phyloP scores from a whole-genome alignment of 306 rosid species.

The Erythrophleum fordii region DNA sequence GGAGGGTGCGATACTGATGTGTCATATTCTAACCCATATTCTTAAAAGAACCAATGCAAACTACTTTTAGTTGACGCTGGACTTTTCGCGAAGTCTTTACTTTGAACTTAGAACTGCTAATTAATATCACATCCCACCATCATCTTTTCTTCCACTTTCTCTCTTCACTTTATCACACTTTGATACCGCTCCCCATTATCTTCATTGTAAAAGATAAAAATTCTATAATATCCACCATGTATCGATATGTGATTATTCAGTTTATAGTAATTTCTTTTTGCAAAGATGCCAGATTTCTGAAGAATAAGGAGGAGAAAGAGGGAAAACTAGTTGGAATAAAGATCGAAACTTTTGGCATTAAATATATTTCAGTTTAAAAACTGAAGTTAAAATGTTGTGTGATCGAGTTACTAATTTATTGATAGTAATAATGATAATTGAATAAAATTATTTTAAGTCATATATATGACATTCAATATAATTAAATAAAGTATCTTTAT shows the following conservation, averaged over 20 bases:
- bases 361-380: background rate
- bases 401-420: no score
- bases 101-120: slow-evolving; percentile 33
- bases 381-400: no score
- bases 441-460: no score
- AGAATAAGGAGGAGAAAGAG: background rate
- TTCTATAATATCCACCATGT: no score
- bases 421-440: no score
- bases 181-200: slow-evolving; percentile 21
- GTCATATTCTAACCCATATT: background rate
- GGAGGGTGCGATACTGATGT: background rate
- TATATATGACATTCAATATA: no score
- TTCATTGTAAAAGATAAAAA: background rate
- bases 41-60: background rate
- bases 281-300: background rate
- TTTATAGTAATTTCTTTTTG: background rate
- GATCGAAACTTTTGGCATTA: background rate
- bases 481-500: no score
- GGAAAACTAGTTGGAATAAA: background rate
- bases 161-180: slow-evolving; percentile 34
- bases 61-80: background rate
- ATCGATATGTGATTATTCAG: no score
- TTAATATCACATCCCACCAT: slow-evolving; percentile 37
- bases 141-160: slow-evolving; percentile 38
- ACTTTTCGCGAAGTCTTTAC: background rate